These are phyloP conservation scores for Anisogramma anomala DNA, from an alignment of 2,329 filamentous ascomycete genomes.

Conservation along the genomic window DNA sequence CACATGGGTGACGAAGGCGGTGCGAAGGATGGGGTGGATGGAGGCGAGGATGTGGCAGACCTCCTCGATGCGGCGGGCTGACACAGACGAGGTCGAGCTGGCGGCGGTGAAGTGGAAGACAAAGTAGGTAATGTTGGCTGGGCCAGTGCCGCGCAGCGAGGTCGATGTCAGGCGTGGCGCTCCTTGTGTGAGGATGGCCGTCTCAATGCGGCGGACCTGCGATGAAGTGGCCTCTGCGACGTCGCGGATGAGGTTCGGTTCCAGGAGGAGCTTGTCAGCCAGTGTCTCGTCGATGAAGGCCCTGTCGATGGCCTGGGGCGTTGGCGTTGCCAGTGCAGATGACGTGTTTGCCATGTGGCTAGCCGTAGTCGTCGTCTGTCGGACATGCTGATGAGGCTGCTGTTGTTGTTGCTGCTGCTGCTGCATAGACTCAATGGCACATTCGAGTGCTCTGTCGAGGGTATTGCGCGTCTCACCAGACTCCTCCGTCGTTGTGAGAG, in stretches of 20 bases:
- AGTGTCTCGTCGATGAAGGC: constrained; percentile 30
- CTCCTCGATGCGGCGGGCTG: constrained; percentile 25
- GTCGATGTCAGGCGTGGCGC: constrained; percentile 1
- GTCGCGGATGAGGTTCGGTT: constrained; percentile 33
- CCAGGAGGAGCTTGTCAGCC: constrained; percentile 31
- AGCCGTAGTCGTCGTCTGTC: not conserved
- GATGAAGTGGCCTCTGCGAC: constrained; percentile 36
- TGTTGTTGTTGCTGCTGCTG: constrained; percentile 1
- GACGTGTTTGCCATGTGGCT: not conserved
- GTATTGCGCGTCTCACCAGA: not conserved
- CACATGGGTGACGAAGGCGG: constrained; percentile 36
- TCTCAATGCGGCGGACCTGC: constrained; percentile 37
- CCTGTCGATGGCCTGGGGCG: constrained; percentile 19
- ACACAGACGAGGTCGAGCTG: constrained; percentile 13
- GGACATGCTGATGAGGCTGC: not conserved
- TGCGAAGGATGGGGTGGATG: constrained; percentile 42
- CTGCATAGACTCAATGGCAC: constrained; percentile 3
- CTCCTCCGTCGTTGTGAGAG: not conserved
- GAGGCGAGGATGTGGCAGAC: constrained; percentile 33
- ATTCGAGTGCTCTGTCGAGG: constrained; percentile 1
- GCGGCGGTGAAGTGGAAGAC: constrained; percentile 33
- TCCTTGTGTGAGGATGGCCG: constrained; percentile 26
- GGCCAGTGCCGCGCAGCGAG: constrained; percentile 21
- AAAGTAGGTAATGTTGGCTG: constrained; percentile 36
- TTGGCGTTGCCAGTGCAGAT: constrained; percentile 10